Conservation (phyloP, 2,329 filamentous ascomycete species). For the Epichloe sibirici region DNA sequence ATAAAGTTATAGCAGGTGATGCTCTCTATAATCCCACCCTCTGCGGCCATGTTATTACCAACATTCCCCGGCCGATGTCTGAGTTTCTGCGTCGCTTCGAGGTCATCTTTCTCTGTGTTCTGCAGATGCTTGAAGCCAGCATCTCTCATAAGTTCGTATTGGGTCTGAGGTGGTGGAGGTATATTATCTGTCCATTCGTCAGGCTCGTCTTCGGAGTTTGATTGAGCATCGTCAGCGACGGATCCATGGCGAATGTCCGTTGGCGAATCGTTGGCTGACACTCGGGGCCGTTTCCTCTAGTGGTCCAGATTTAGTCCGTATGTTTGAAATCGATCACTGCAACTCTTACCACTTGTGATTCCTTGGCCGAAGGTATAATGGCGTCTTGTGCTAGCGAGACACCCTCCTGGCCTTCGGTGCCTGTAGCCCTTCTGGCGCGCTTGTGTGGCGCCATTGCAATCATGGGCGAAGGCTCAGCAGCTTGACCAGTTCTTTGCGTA, state of each 20-base stretch:
- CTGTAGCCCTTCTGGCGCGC: conserved; percentile 25
- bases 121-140: conserved; percentile 45
- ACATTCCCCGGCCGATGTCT: conserved; percentile 34
- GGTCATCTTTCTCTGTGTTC: conserved; percentile 46
- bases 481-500: too few species aligned
- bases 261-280: conserved; percentile 1
- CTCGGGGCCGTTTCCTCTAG: conserved; percentile 13
- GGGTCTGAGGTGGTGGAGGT: conserved; percentile 34
- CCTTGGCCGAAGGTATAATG: neutral
- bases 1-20: conserved; percentile 90
- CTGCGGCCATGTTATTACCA: conserved; percentile 61
- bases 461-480: neutral
- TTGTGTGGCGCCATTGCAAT: conserved; percentile 24
- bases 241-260: neutral
- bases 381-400: neutral
- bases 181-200: neutral
- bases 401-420: neutral
- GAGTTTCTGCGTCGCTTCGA: conserved; percentile 52
- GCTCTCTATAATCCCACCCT: conserved; percentile 78
- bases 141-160: conserved; percentile 51
- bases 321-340: neutral
- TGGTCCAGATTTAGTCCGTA: neutral
- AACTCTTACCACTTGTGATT: conserved; percentile 1
- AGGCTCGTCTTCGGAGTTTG: conserved; percentile 2
- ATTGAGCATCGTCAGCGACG: neutral